Base-by-base conservation (phyloP, 768 basidiomycete genomes). In the Hemileccinum rubropunctum region DNA sequence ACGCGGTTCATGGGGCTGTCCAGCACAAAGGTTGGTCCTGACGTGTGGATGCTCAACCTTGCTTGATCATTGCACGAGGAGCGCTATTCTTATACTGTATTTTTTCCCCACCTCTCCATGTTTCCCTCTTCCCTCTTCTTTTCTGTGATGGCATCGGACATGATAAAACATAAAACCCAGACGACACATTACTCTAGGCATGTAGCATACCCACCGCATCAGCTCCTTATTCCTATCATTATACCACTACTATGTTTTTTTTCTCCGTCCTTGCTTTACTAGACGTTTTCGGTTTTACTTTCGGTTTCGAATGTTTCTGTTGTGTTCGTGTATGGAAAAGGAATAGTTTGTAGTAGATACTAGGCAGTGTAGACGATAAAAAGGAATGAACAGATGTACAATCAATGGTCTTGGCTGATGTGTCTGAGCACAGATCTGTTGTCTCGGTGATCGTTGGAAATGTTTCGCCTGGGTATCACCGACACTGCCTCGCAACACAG, bases 1-100 rank as follows among this genome's bases (percentile, higher is more conserved):
- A 71, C 64, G 3, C 70, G 63, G 57, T 76, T 83, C 62, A 73
- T 71, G 51, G 82, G 82, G 15, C 49, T 81, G 32, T 67, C 73
- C 7, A 69, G 74, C 53, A 68, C 63, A 44, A 61, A 61, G 42
- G 56, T 66, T 0, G 66, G 66, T 3, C 68, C 70, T 6, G 72
- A 77, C 30, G 67, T 67, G 1, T 70, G 78, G 69, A 12, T 40
- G 30, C 26, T 69, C 9, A 69, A 69, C 56, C 58, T 67, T 5
- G 49, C 53, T 40, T 69, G 57, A 67, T 13, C 21, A 5, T n/a
- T 7, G 26, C 23, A 23, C 17, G 46, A n/a, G 28, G 39, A 1
- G 51, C 23, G 35, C 30, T 64, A 64, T 56, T 39, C 50, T 67
- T 69, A 69, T 66, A 39, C 39, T 47, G 23, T 66, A 60, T 48